Base-by-base conservation (phyloP, 345 rosid species). In the Cardamine resedifolia region DNA sequence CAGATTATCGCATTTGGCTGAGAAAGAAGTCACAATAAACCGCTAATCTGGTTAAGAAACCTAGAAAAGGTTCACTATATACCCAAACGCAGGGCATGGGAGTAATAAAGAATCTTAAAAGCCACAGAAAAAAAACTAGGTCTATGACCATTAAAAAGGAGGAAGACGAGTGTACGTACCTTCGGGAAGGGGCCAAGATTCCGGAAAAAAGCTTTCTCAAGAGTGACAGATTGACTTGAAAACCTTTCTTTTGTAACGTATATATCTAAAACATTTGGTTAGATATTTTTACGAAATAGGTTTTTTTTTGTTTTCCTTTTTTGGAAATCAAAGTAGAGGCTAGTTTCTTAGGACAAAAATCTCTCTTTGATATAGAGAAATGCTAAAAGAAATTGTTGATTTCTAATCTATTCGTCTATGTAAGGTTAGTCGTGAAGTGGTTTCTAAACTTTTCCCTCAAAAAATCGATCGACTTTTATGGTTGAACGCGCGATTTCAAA, bases 121-220 rank as follows among this genome's bases (percentile, higher is more conserved):
- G 53, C 34, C 10, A 73, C 12, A 65, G 24, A 33, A 28, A 11
- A 59, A 16, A 66, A 41, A 34, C 45, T 10, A 41, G 8, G 18
- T 50, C 27, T 50, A 50, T 1, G 56, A n/a, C 27, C 58, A 61
- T 61, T 41, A 31, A 50, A 20, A 12, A 51, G n/a, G 61, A 75
- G 38, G 38, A 53, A 63, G 70, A 63, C 7, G 75, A 53, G 61
- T 53, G 79, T 75, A 76, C 71, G 79, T 75, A 76, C 71, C 75
- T 76, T 70, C 75, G 36, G 19, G 47, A 63, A 76, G 75, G 71
- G 75, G 79, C 36, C 71, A 76, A 76, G 79, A 76, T 34, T 63
- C 70, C 3, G 58, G 52, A 60, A 38, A 41, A n/a, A 7, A 28
- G 31, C 9, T 58, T 36, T 64, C 38, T 23, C 23, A 58, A 65